Evolutionary conservation across 805 yeast genomes (phyloP).

Genomic region (Wickerhamomyces chambardii): DNA sequence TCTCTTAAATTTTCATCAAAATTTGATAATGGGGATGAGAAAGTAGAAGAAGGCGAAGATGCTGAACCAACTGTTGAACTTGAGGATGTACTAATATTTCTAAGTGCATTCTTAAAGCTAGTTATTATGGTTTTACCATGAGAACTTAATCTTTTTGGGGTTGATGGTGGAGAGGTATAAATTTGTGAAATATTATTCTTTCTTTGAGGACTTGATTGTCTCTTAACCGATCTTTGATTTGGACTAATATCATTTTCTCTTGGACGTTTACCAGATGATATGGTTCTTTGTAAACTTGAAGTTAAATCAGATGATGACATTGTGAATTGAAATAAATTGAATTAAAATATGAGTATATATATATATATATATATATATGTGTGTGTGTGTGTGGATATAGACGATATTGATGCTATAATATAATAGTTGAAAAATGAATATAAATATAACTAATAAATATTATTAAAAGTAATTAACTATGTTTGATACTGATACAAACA

Average conservation of each 20-base stretch:
- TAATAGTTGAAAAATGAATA: conserved; percentile 15
- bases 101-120: conserved; percentile 12
- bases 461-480: not conserved
- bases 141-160: conserved; percentile 1
- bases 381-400: no score
- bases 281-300: no score
- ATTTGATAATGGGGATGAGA: conserved; percentile 6
- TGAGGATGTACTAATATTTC: not conserved
- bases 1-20: no score
- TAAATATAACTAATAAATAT: not conserved
- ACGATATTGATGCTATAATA: conserved; percentile 4
- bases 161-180: conserved; percentile 7
- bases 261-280: conserved; percentile 12
- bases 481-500: no score
- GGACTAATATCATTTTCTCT: conserved; percentile 9
- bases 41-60: conserved; percentile 1
- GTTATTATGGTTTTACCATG: conserved; percentile 8
- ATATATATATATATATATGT: no score
- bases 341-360: no score
- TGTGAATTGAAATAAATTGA: no score
- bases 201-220: conserved; percentile 6
- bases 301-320: no score
- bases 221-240: conserved; percentile 10
- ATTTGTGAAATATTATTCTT: conserved; percentile 2
- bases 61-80: not conserved